Evolutionary conservation across 2,329 filamentous ascomycete species (phyloP), one percentile per base, ranked within the genome.

Genomic region (Teratosphaeria gauchensis): DNA sequence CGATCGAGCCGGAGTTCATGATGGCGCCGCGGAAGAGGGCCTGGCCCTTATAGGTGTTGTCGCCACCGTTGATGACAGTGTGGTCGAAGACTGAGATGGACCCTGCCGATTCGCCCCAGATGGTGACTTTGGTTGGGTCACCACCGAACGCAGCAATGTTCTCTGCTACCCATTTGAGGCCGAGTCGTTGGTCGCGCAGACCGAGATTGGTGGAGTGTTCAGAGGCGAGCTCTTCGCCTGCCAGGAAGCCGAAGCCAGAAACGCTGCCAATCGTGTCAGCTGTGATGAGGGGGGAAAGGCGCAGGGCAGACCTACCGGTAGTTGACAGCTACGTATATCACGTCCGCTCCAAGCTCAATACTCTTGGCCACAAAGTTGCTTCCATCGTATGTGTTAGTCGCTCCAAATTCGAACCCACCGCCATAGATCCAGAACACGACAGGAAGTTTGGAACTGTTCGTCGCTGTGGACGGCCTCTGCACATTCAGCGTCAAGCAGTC

Each of bases 251-350:
- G 33, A 68, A 73, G 16, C 65, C 71, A 9, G 63, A 65, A 1
- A 74, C 62, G 53, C 72, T 68, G 58, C 56, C 54, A 38, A 46
- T 57, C 8, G 16, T 42, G n/a, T 30, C 21, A 48, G 19, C 28
- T n/a, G 5, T 2, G 4, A 33, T 16, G 8, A 12, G 32, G 12
- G 2, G 4, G 14, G 21, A 51, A 5, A 1, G 16, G 7, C 4
- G 6, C 16, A 5, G 30, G 1, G 12, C 21, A 52, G 38, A 31
- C 56, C 35, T 51, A 57, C 35, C 63, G 38, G 73, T 95, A 92
- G 74, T 91, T 92, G 68, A 92, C 84, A 0, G 85, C 82, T 0
- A 92, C 88, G 57, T 86, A 89, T 53, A 95, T 74, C 62, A 92
- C 84, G 0, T 86, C 85, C 72, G 88, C 83, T 33, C 78, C 78